A percentile compares a stretch with the other conserved stretches of the same genome.
Evolutionary conservation across 2,329 filamentous ascomycete species (phyloP).

Genomic region (Fragosphaeria purpurea): DNA sequence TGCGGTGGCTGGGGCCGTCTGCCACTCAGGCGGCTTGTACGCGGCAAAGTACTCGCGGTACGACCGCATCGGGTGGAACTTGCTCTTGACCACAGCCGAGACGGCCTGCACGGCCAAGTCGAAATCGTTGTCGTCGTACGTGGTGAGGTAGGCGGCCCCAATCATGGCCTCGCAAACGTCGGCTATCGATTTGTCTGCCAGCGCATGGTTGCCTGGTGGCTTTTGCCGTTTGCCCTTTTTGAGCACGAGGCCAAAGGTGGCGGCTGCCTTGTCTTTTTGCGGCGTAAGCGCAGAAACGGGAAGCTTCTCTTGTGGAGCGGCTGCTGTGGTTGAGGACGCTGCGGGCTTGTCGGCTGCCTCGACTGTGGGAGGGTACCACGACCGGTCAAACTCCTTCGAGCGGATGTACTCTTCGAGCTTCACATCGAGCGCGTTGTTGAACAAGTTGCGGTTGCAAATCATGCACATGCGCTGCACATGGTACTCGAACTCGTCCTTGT

Average conservation of each 20-base stretch:
- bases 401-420: conserved; percentile 67
- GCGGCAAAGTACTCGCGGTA: conserved; percentile 65
- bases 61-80: conserved; percentile 56
- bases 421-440: conserved; percentile 60
- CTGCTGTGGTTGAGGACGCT: not conserved
- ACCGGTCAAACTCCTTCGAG: conserved; percentile 70
- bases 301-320: too few species aligned
- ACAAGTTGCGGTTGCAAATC: conserved; percentile 84
- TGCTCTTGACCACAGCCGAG: conserved; percentile 57
- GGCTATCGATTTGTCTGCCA: conserved; percentile 84
- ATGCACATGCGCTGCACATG: conserved; percentile 87
- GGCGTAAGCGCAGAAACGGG: too few species aligned
- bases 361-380: conserved; percentile 68
- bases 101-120: conserved; percentile 54
- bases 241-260: conserved; percentile 48
- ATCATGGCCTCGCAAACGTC: conserved; percentile 94
- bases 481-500: conserved; percentile 73
- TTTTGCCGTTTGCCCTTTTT: conserved; percentile 58
- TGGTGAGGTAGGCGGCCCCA: conserved; percentile 62
- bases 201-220: conserved; percentile 45
- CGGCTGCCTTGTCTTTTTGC: too few species aligned
- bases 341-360: conserved; percentile 4
- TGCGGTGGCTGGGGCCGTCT: conserved; percentile 50
- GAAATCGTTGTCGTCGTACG: conserved; percentile 31
- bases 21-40: conserved; percentile 64